Conservation (phyloP, 306 rosid genomes). For the Calophaca sinica region DNA sequence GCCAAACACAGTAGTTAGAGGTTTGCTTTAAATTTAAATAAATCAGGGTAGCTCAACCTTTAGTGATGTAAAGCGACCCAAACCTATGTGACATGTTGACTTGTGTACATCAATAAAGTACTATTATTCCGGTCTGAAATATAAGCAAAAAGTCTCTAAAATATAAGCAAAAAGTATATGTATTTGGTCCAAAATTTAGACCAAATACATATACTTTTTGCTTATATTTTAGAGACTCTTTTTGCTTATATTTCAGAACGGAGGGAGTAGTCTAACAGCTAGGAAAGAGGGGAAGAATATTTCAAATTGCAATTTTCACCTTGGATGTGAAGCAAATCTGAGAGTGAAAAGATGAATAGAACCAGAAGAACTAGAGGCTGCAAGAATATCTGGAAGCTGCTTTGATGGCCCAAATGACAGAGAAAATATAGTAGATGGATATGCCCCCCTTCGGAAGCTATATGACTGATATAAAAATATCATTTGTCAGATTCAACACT, state of each 20-base stretch:
- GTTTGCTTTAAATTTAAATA: constrained; percentile 26
- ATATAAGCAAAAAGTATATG: too few relatives aligned
- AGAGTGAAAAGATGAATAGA: constrained; percentile 89
- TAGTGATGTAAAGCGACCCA: constrained; percentile 28
- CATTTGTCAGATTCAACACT: constrained; percentile 46
- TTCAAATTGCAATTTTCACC: constrained; percentile 58
- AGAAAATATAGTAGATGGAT: constrained; percentile 84
- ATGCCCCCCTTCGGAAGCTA: constrained; percentile 96
- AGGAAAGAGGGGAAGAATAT: background rate
- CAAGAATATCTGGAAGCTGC: constrained; percentile 86
- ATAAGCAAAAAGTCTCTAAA: too few relatives aligned
- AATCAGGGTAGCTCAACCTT: constrained; percentile 16
- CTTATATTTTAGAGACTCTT: too few relatives aligned
- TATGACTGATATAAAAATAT: constrained; percentile 65
- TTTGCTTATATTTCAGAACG: too few relatives aligned
- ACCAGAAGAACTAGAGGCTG: constrained; percentile 92
- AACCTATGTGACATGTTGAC: constrained; percentile 37
- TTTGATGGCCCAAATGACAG: constrained; percentile 84
- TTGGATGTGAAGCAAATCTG: constrained; percentile 68
- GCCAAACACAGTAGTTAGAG: constrained; percentile 11
- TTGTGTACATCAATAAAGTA: constrained; percentile 12
- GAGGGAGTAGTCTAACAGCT: constrained; percentile 17
- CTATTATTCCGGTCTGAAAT: too few relatives aligned
- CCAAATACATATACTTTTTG: too few relatives aligned
- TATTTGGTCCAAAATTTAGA: too few relatives aligned